Evolutionary conservation across 352 stramenopile species (phyloP).

Genomic region (Phytophthora hybrid): DNA sequence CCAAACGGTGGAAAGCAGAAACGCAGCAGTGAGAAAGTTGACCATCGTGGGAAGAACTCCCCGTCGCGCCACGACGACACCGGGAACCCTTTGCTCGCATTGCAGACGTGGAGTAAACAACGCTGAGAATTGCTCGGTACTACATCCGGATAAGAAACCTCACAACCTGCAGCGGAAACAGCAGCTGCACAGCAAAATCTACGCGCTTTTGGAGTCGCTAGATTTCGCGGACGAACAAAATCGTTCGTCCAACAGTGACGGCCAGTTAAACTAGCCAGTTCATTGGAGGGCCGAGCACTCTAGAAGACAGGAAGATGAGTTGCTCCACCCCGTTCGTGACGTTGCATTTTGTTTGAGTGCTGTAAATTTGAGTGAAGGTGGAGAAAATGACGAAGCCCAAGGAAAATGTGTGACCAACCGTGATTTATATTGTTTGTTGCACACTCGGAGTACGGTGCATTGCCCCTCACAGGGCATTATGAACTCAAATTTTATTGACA

Average conservation of each 20-base stretch:
- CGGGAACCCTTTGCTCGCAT: constrained; percentile 3
- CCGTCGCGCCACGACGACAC: neutral
- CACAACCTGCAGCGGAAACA: constrained; percentile 8
- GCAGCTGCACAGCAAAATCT: constrained; percentile 22
- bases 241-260: neutral
- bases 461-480: constrained; percentile 2
- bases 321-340: neutral
- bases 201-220: constrained; percentile 16
- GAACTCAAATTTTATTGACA: constrained; percentile 33
- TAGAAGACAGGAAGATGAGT: constrained; percentile 7
- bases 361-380: constrained; percentile 1
- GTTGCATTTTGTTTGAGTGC: neutral
- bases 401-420: neutral
- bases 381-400: constrained; percentile 10
- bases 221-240: neutral
- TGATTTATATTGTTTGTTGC: constrained; percentile 18
- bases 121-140: constrained; percentile 9
- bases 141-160: constrained; percentile 15
- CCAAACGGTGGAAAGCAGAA: neutral
- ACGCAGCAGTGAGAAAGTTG: neutral
- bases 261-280: constrained; percentile 29
- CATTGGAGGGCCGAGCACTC: constrained; percentile 24
- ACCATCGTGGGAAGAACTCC: neutral
- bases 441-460: constrained; percentile 16
- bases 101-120: constrained; percentile 10